phyloP scores from a whole-genome alignment of 2,329 filamentous ascomycete genomes.

The Pseudopyricularia cyperi region DNA sequence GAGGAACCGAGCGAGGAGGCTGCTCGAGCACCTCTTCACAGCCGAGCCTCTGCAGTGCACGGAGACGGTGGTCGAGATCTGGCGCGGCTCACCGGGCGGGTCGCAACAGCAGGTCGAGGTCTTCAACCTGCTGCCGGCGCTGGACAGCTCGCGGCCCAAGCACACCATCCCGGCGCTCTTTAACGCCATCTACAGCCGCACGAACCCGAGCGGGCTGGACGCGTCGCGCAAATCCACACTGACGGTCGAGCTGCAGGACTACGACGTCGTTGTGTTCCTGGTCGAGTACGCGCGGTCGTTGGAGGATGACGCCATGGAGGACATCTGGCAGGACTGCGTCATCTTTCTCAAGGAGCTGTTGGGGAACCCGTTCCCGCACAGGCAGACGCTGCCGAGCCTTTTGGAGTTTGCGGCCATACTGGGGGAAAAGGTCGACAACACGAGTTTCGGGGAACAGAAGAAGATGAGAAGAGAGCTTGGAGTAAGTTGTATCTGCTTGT shows the following conservation, averaged over 20 bases:
- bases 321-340: conserved; percentile 94
- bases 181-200: conserved; percentile 90
- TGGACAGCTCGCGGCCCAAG: conserved; percentile 83
- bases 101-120: conserved; percentile 37
- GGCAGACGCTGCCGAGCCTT: conserved; percentile 75
- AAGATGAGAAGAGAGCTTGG: conserved; percentile 85
- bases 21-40: conserved; percentile 85
- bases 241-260: conserved; percentile 71
- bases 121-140: conserved; percentile 75
- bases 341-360: conserved; percentile 81
- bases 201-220: conserved; percentile 71
- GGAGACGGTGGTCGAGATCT: conserved; percentile 79
- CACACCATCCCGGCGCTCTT: conserved; percentile 89
- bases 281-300: conserved; percentile 82
- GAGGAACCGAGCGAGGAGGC: conserved; percentile 74
- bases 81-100: conserved; percentile 44
- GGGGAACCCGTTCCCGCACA: conserved; percentile 86
- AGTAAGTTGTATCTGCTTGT: conserved; percentile 37
- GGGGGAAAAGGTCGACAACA: conserved; percentile 94
- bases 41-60: conserved; percentile 88
- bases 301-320: conserved; percentile 95
- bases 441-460: conserved; percentile 87
- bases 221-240: conserved; percentile 72
- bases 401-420: conserved; percentile 82
- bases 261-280: conserved; percentile 75